Percentiles rank a stretch among this genome's conserved stretches.
phyloP scores from a whole-genome alignment of 371 early-diverging fungal species.

The Encephalitozoon romaleae region DNA sequence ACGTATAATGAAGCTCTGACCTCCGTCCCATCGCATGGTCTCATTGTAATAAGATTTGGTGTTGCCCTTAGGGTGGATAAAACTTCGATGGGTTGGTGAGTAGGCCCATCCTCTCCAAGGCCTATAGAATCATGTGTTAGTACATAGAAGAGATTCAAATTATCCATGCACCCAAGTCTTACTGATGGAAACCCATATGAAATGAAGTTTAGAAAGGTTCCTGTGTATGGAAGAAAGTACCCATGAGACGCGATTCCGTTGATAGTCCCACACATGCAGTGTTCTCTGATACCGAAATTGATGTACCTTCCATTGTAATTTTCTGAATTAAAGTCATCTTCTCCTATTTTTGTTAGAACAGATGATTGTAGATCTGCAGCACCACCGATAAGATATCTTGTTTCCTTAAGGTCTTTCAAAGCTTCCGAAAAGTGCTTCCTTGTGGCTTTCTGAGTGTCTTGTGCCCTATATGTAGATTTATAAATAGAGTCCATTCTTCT shows the following conservation, averaged over 20 bases:
- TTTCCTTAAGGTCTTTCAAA: conserved; percentile 67
- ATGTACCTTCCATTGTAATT: conserved; percentile 75
- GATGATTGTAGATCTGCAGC: conserved; percentile 96
- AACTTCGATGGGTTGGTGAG: conserved; percentile 98
- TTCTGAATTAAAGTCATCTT: conserved; percentile 68
- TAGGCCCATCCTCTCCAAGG: conserved; percentile 91
- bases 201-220: conserved; percentile 92
- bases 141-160: conserved; percentile 78
- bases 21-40: conserved; percentile 92
- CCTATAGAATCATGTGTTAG: conserved; percentile 99
- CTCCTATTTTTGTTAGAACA: conserved; percentile 83
- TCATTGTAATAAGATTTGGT: conserved; percentile 74
- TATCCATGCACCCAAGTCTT: conserved; percentile 77
- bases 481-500: conserved; percentile 52
- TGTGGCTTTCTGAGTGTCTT: conserved; percentile 61
- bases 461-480: conserved; percentile 62
- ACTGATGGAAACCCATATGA: conserved; percentile 72
- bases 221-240: conserved; percentile 72
- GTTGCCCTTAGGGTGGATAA: conserved; percentile 79
- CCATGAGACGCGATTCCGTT: conserved; percentile 87
- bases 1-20: conserved; percentile 59
- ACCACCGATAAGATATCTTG: conserved; percentile 84
- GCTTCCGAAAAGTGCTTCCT: conserved; percentile 64
- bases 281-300: conserved; percentile 94
- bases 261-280: conserved; percentile 87